Evolutionary conservation across 495 filamentous ascomycete species (phyloP).

Genomic region (Podospora sp.): DNA sequence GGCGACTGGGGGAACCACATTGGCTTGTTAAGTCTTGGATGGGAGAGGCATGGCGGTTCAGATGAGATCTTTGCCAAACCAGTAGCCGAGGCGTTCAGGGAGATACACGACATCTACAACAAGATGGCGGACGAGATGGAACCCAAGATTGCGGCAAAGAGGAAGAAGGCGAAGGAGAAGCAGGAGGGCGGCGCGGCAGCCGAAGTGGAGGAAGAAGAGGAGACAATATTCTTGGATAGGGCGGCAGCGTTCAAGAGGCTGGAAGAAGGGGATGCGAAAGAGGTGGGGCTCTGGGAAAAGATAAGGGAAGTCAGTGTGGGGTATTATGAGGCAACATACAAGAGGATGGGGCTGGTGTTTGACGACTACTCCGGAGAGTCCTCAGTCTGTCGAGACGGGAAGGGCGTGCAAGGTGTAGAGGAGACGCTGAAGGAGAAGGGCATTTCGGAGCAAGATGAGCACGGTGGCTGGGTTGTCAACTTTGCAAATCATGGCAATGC

Average conservation of each 20-base stretch:
- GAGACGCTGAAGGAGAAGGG: conserved; percentile 60
- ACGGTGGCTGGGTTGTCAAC: conserved; percentile 68
- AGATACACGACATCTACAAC: conserved; percentile 71
- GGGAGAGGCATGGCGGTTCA: conserved; percentile 64
- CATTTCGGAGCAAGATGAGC: conserved; percentile 60
- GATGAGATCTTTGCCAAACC: conserved; percentile 39
- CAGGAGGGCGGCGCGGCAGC: conserved; percentile 38
- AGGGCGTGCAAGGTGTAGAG: conserved; percentile 54
- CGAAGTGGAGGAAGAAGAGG: conserved; percentile 56
- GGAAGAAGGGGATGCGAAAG: conserved; percentile 64
- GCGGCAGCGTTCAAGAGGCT: conserved; percentile 72
- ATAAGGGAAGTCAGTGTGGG: conserved; percentile 68
- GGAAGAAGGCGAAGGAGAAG: conserved; percentile 46
- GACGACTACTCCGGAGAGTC: conserved; percentile 67
- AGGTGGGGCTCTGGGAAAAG: conserved; percentile 63
- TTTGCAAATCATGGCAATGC: conserved; percentile 65
- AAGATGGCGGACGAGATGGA: conserved; percentile 60
- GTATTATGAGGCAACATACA: conserved; percentile 65
- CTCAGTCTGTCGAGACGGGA: conserved; percentile 7
- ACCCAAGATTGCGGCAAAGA: conserved; percentile 54
- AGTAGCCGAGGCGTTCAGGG: conserved; percentile 61
- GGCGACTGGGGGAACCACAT: conserved; percentile 41
- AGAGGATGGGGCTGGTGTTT: conserved; percentile 67
- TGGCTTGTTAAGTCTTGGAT: conserved; percentile 69
- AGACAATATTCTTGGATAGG: conserved; percentile 57